Conservation (phyloP, 352 stramenopile genomes). For the Pythium periplocum region DNA sequence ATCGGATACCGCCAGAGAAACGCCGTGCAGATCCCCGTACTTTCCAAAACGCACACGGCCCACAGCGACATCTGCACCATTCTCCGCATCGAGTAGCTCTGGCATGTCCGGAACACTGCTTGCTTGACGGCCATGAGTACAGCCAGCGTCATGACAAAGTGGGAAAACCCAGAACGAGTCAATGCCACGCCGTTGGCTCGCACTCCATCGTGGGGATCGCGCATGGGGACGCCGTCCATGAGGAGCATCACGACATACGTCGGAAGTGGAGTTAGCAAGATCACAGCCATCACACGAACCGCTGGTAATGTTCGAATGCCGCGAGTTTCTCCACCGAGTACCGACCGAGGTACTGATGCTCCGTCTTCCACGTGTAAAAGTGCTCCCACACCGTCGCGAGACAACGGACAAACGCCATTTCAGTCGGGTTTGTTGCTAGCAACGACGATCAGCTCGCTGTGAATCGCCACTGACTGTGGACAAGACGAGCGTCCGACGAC, state of each 20-base stretch:
- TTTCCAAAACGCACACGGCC: conserved; percentile 4
- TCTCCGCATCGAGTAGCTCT: conserved; percentile 1
- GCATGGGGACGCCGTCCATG: conserved; percentile 13
- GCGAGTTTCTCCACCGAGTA: conserved; percentile 20
- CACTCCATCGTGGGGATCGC: conserved; percentile 2
- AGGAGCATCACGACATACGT: background rate
- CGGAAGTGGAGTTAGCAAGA: background rate
- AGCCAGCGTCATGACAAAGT: conserved; percentile 6
- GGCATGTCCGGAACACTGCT: conserved; percentile 6
- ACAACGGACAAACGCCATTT: too few relatives aligned
- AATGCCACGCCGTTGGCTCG: background rate
- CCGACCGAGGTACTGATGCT: conserved; percentile 13
- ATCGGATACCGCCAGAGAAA: conserved; percentile 12
- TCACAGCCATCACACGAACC: conserved; percentile 1
- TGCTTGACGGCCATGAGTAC: conserved; percentile 15
- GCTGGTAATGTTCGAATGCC: conserved; percentile 11
- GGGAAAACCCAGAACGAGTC: conserved; percentile 11
- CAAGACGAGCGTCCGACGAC: too few relatives aligned
- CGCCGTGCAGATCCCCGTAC: conserved; percentile 7
- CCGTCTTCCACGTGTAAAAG: too few relatives aligned
- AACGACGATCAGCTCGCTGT: too few relatives aligned
- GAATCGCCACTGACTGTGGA: too few relatives aligned
- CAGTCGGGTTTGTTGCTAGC: too few relatives aligned
- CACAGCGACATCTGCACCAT: conserved; percentile 4
- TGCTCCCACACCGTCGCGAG: too few relatives aligned